Base-by-base conservation (phyloP, 345 rosid genomes). In the Bretschneidera sinensis region DNA sequence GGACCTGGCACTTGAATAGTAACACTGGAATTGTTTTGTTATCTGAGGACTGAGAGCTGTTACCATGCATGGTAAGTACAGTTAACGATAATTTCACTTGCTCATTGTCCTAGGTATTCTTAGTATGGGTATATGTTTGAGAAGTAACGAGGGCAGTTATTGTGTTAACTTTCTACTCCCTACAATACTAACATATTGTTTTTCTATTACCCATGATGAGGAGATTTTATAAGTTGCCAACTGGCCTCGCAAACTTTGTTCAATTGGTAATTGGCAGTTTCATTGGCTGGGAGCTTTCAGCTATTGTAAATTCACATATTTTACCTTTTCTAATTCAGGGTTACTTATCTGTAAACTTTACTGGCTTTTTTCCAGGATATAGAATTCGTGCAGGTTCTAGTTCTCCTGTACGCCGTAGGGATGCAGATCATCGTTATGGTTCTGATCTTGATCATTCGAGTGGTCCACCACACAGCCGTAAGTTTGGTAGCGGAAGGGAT, bases 301-400 rank as follows among this genome's bases (percentile, higher is more conserved):
- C n/a, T n/a, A n/a, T n/a, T n/a, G n/a, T n/a, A n/a, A n/a, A n/a
- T n/a, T n/a, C n/a, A n/a, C n/a, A n/a, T n/a, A 23, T 55, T 15
- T 58, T n/a, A n/a, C 54, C 15, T 58, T 22, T 31, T 15, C 55
- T 24, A 48, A n/a, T n/a, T n/a, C n/a, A 64, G 63, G 63, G 54
- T 66, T 73, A 68, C 71, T 80, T 70, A 69, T 60, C 65, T 24
- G 48, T 64, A 51, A 78, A 55, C 55, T 66, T 61, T 62, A 52
- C 71, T 75, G 71, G 68, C 58, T 64, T 69, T 28, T 45, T 74
- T 78, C 73, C 91, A 85, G 96, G 97, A 59, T 77, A 83, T 80
- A 83, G 90, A 79, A 71, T 72, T 71, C 88, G 68, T 68, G 83
- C 85, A 76, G 87, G 88, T 75, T 89, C 96, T 72, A 76, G 76